Evolutionary conservation across 2,329 filamentous ascomycete genomes (phyloP), one percentile per base, ranked within the genome.

Genomic region (Penicillium expansum): DNA sequence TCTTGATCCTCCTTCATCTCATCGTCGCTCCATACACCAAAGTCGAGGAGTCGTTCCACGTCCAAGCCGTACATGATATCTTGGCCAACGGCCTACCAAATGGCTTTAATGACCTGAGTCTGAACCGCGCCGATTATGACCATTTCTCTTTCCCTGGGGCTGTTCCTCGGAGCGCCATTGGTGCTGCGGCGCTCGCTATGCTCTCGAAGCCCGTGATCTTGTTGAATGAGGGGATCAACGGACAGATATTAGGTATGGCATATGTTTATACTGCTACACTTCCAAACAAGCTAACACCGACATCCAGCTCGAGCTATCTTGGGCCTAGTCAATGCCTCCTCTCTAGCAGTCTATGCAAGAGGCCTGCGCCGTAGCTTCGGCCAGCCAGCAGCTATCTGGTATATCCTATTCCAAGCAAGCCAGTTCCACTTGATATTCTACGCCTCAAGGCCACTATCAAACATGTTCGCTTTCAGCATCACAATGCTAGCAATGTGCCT

Each of bases 1-100:
- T 80, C 2, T 71, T 87, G 33, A 80, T 90, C 65, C 72, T 89
- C 57, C 54, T 89, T 53, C 90, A 96, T 74, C 84, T 96, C 54
- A 69, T 86, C 59, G 72, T 86, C 24, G 86, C 92, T 11, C 94
- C 94, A 0, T 93, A 95, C 78, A 97, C 92, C 56, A 99, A 99
- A 75, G 94, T 99, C 58, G 94, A 99, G 74, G 94, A 99, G 76
- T 97, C 93, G 0, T 97, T 99, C 83, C 96, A 96, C 73, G 86
- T 97, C 57, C 94, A 99, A 74, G 94, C 94, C 6, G 84, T 87
- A 3, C 94, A 97, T 74, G 94, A 99, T 73, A 88, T 99, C 35
- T 75, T 96, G 58, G 83, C 84, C 37, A 91, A 94, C 71, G 92
- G 92, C 24, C 85, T 90, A 1, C 90, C 91, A 0, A 79, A 87